These are phyloP conservation scores for Entophlyctis luteolus DNA, from an alignment of 192 early-diverging fungal genomes.

Conservation along the genomic window DNA sequence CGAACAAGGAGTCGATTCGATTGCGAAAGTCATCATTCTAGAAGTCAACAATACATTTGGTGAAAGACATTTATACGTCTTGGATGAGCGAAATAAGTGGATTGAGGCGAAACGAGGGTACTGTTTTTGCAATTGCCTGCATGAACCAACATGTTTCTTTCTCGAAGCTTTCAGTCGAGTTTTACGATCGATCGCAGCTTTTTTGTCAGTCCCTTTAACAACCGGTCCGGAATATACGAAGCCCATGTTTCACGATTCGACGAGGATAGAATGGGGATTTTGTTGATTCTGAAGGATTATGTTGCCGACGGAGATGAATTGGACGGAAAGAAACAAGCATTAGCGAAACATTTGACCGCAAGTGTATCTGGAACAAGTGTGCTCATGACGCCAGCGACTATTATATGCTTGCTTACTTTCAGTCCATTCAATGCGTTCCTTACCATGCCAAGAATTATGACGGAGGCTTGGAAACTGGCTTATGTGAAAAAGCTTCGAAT, in stretches of 20 bases:
- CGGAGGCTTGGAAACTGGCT: slow-evolving; percentile 44
- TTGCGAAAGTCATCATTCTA: slow-evolving; percentile 28
- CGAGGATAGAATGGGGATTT: slow-evolving; percentile 23
- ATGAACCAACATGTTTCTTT: background rate
- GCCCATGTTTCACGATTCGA: slow-evolving; percentile 24
- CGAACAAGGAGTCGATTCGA: background rate
- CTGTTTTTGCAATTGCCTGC: background rate
- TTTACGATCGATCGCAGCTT: slow-evolving; percentile 34
- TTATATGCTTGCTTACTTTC: slow-evolving; percentile 26
- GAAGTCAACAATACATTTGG: slow-evolving; percentile 63
- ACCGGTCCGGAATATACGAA: slow-evolving; percentile 44
- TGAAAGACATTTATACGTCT: slow-evolving; percentile 54
- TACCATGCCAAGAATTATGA: slow-evolving; percentile 55
- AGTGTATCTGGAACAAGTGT: slow-evolving; percentile 21
- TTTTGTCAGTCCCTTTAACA: slow-evolving; percentile 51
- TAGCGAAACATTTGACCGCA: slow-evolving; percentile 25
- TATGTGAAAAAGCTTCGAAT: slow-evolving; percentile 42
- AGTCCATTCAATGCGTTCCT: slow-evolving; percentile 50
- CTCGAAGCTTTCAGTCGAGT: slow-evolving; percentile 22
- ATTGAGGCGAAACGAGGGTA: slow-evolving; percentile 21
- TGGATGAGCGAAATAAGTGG: slow-evolving; percentile 23
- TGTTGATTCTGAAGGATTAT: slow-evolving; percentile 38
- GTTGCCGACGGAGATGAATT: slow-evolving; percentile 3
- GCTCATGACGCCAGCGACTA: slow-evolving; percentile 10
- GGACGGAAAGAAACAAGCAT: background rate